A percentile compares a stretch with the other conserved stretches of the same genome.
Conservation (phyloP, 2,329 filamentous ascomycete genomes). For the Cytospora schulzeri region DNA sequence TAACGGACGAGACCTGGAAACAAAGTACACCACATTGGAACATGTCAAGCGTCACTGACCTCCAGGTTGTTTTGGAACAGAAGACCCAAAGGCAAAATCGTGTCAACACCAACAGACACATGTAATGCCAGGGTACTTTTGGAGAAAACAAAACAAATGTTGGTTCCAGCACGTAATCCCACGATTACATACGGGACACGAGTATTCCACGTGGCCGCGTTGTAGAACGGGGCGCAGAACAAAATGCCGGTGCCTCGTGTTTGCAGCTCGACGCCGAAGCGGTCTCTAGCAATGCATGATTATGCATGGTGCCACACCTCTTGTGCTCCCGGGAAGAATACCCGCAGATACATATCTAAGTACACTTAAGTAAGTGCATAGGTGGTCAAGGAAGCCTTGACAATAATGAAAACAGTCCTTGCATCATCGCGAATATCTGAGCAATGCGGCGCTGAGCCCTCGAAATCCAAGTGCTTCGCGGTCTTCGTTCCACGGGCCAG, state of each 20-base stretch:
- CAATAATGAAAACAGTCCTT: not conserved
- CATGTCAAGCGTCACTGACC: too few relatives aligned
- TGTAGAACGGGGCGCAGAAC: conserved; percentile 4
- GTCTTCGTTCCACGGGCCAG: too few relatives aligned
- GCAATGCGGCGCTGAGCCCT: not conserved
- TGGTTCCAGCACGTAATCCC: not conserved
- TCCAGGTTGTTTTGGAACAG: too few relatives aligned
- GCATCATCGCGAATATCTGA: not conserved
- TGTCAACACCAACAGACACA: not conserved
- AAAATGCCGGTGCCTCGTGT: not conserved
- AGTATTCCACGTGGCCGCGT: conserved; percentile 24
- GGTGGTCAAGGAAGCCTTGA: not conserved
- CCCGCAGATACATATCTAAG: not conserved
- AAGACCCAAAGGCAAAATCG: too few relatives aligned
- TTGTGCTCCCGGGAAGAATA: not conserved
- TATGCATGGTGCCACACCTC: not conserved
- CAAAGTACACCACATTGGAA: too few relatives aligned
- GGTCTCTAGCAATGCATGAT: not conserved
- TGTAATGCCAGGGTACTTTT: not conserved
- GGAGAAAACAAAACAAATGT: not conserved
- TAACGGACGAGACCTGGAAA: not conserved
- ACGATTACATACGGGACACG: conserved; percentile 12
- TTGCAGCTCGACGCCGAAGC: not conserved
- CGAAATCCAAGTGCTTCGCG: not conserved
- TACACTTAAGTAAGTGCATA: too few relatives aligned